Base-by-base conservation (phyloP, 768 basidiomycete genomes). In the Tulasnella sp. region DNA sequence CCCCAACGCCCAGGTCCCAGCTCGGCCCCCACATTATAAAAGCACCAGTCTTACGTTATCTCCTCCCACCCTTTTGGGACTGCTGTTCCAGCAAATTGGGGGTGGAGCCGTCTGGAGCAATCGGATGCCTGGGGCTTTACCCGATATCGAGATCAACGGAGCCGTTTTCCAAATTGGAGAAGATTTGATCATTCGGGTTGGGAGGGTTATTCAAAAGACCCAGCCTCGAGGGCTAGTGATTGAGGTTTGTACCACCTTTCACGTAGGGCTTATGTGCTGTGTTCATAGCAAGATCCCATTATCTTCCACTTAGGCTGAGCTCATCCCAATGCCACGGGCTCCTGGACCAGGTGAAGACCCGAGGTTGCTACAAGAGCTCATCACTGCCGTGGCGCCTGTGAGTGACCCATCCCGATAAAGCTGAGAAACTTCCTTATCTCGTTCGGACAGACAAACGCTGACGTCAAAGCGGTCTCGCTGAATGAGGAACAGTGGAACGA, bases 151-250 rank as follows among this genome's bases (percentile, higher is more conserved):
- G 76, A 77, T 77, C 26, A 40, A 67, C 32, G 76, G 76, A 10
- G 42, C 44, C 32, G 76, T 44, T 39, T 77, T 72, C 42, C 61
- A 61, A n/a, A 67, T 77, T 67, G 76, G 76, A 18, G 55, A 32
- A 5, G 76, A 77, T 42, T n/a, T 70, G 61, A 77, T 77, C 42
- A 44, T 77, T 44, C 76, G 76, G 37, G 76, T 77, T 23, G 76
- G 76, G 15, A 39, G 51, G 32, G 76, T 77, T 15, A 40, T 46
- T 10, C 76, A 77, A 46, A 72, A 42, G 40, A 67, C 23, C 29
- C 61, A 70, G 35, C 76, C 35, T 26, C n/a, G 51, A 2, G 76
- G 76, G 2, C 15, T 77, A n/a, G 61, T 77, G 13, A 77, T 77
- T 20, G 76, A 77, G 76, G 76, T 77, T 20, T 26, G 69, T 26